Evolutionary conservation across 176 grass and related monocot species (phyloP).

Genomic region (Oryza rufipogon): DNA sequence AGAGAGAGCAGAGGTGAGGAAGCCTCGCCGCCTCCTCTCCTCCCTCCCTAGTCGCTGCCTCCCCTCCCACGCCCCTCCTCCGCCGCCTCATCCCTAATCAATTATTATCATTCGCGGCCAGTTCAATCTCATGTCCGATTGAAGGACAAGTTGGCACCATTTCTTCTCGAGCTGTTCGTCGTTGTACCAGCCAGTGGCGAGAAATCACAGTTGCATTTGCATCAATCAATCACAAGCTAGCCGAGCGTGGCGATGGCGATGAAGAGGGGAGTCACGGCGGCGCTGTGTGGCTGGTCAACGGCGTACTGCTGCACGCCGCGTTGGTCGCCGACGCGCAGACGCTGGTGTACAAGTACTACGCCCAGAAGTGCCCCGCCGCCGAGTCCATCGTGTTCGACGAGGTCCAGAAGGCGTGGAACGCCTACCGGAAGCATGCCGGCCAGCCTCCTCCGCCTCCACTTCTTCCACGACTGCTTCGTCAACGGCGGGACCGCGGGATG

Average conservation of each 20-base stretch:
- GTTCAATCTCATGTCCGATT: slow-evolving; percentile 2
- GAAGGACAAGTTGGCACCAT: not conserved
- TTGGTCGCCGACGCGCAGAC: slow-evolving; percentile 27
- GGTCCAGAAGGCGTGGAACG: slow-evolving; percentile 22
- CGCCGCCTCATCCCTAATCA: not conserved
- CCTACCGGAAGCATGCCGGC: slow-evolving; percentile 28
- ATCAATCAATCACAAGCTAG: not conserved
- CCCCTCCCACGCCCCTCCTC: too few species aligned
- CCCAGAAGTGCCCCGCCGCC: slow-evolving; percentile 35
- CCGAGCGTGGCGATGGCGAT: not conserved
- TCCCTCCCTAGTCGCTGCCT: too few species aligned
- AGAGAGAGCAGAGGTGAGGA: too few species aligned
- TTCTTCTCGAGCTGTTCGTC: not conserved
- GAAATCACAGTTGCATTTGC: not conserved
- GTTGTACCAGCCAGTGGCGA: not conserved
- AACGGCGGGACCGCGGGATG: slow-evolving; percentile 30
- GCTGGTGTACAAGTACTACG: slow-evolving; percentile 33
- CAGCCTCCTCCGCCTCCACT: slow-evolving; percentile 66
- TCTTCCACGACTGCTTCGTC: slow-evolving; percentile 89
- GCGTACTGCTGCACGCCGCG: slow-evolving; percentile 22
- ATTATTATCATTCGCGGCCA: not conserved
- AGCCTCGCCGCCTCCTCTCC: too few species aligned
- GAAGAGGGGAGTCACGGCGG: not conserved
- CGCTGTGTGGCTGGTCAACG: not conserved
- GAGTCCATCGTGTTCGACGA: slow-evolving; percentile 45